Base-by-base conservation (phyloP, 345 rosid genomes). In the Pelargonium nanum region DNA sequence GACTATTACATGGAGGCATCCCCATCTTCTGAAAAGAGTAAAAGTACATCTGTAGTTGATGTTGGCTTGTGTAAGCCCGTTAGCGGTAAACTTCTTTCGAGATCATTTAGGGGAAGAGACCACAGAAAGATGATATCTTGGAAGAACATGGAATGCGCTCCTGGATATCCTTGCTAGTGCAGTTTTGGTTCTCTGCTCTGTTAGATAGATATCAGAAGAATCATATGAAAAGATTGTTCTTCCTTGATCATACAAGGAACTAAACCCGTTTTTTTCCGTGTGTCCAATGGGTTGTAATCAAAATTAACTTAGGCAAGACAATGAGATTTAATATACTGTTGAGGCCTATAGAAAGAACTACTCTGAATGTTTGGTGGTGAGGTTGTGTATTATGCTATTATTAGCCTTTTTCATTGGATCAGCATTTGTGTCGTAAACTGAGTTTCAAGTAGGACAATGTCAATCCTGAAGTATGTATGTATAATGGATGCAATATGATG, bases 81-180 rank as follows among this genome's bases (percentile, higher is more conserved):
- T 6, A 70, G 63, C 9, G 95, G 94, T 51, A 79, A 65, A 61
- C 86, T 89, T 68, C 78, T 93, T n/a, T 77, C 81, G 40, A 83
- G 99, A 78, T 80, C 94, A 61, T 83, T 77, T 32, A 79, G 99
- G 68, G 97, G 97, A 53, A 82, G 95, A 75, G 97, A 93, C 74
- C 82, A 82, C 9, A 80, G 96, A 71, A 93, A 80, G 78, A 90
- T 93, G 81, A 85, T 89, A 57, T 86, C 94, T 32, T 87, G 96
- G 97, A 89, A 87, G 74, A 90, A 77, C 67, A 70, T 66, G 74
- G 88, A 77, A 53, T 84, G 82, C 66, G 72, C 80, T 16, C 64
- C 75, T 22, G 83, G 78, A 19, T 67, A 73, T 63, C 82, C 77
- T 19, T 68, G 56, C 54, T 59, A 54, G 55, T 24, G 21, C 61